Percentiles rank a stretch among this genome's conserved stretches.
Evolutionary conservation across 116 monocot species (phyloP).

Genomic region (Papilionanthe hybrid): DNA sequence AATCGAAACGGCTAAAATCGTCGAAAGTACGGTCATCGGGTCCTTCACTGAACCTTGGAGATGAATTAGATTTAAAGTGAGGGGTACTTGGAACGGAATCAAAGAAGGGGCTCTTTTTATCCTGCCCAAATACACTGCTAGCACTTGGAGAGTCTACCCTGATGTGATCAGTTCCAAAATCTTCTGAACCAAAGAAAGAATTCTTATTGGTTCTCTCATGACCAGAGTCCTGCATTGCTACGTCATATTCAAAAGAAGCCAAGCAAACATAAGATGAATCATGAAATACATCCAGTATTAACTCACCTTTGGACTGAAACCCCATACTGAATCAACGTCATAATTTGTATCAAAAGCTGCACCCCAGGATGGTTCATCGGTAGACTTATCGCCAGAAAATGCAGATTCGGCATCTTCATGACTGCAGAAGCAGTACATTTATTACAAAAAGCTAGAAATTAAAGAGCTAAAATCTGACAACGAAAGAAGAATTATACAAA

Average conservation of each 20-base stretch:
- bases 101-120: slow-evolving; percentile 56
- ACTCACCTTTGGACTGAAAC: slow-evolving; percentile 50
- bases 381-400: slow-evolving; percentile 52
- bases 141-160: slow-evolving; percentile 58
- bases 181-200: slow-evolving; percentile 56
- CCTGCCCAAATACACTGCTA: slow-evolving; percentile 42
- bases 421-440: slow-evolving; percentile 37
- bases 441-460: background rate
- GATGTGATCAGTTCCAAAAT: slow-evolving; percentile 66
- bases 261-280: background rate
- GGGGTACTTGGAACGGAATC: slow-evolving; percentile 90
- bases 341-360: slow-evolving; percentile 53
- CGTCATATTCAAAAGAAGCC: background rate
- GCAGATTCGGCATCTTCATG: slow-evolving; percentile 70
- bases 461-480: background rate
- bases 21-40: slow-evolving; percentile 42
- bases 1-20: slow-evolving; percentile 66
- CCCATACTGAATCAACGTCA: slow-evolving; percentile 77
- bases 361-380: slow-evolving; percentile 69
- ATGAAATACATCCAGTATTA: background rate
- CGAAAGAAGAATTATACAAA: background rate
- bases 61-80: slow-evolving; percentile 41
- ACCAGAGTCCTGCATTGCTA: slow-evolving; percentile 44
- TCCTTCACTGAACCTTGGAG: slow-evolving; percentile 54
- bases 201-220: slow-evolving; percentile 26